phyloP scores from a whole-genome alignment of 2,329 filamentous ascomycete genomes.

The Calonectria multiphialidica region DNA sequence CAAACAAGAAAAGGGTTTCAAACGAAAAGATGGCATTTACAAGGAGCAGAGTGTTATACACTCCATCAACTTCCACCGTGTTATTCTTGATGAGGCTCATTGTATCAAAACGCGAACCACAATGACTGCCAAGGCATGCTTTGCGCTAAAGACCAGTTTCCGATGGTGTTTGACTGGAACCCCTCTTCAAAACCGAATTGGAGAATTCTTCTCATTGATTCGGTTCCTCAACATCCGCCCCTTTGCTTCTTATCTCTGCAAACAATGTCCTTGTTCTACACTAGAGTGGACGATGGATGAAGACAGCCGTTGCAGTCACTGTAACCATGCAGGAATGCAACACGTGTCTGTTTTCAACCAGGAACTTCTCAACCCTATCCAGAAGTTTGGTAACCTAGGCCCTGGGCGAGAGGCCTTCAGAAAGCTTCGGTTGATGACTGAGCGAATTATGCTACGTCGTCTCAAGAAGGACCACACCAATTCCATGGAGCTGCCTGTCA shows the following conservation, averaged over 20 bases:
- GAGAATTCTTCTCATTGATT: constrained; percentile 95
- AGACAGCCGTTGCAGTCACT: constrained; percentile 77
- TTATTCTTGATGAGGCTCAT: constrained; percentile 95
- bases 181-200: constrained; percentile 95
- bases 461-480: constrained; percentile 94
- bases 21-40: constrained; percentile 81
- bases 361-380: constrained; percentile 89
- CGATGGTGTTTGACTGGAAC: constrained; percentile 98
- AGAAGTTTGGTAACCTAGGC: constrained; percentile 70
- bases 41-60: constrained; percentile 88
- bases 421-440: constrained; percentile 89
- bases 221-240: constrained; percentile 91
- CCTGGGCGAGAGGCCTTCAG: constrained; percentile 78
- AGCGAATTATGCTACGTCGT: constrained; percentile 94
- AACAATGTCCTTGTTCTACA: constrained; percentile 82
- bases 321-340: constrained; percentile 60
- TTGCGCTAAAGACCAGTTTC: constrained; percentile 87
- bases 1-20: constrained; percentile 92
- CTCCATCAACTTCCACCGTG: constrained; percentile 85
- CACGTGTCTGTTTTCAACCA: constrained; percentile 83
- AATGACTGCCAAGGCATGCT: constrained; percentile 94
- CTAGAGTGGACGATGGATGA: constrained; percentile 87
- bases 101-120: constrained; percentile 93
- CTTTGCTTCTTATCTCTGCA: constrained; percentile 95
- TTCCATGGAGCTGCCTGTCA: constrained; percentile 96